phyloP scores from a whole-genome alignment of 2,329 filamentous ascomycete species.

The Lachnellula subtilissima region DNA sequence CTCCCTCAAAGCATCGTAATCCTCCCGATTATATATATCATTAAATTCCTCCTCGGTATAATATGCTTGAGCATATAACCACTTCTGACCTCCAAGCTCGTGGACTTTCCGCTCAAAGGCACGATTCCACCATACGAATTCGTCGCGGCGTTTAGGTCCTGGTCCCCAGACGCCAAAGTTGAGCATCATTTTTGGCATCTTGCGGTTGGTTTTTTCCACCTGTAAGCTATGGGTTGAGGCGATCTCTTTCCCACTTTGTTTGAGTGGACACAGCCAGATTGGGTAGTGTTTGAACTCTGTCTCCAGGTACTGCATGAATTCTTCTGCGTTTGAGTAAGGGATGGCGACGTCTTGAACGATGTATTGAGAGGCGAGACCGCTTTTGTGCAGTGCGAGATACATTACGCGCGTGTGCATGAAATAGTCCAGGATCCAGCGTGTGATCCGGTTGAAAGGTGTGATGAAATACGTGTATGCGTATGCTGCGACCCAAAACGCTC shows the following conservation, averaged over 20 bases:
- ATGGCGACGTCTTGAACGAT: constrained; percentile 60
- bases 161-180: constrained; percentile 77
- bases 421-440: constrained; percentile 52
- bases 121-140: constrained; percentile 66
- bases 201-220: constrained; percentile 13
- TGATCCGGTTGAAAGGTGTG: constrained; percentile 53
- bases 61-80: constrained; percentile 81
- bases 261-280: constrained; percentile 53
- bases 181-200: constrained; percentile 45
- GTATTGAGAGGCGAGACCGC: constrained; percentile 48
- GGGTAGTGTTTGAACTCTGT: constrained; percentile 29
- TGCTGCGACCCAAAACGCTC: constrained; percentile 57
- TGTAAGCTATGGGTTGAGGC: constrained; percentile 17
- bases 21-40: constrained; percentile 51
- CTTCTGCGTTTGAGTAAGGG: constrained; percentile 43
- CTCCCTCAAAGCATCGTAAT: constrained; percentile 56
- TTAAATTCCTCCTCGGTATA: constrained; percentile 69
- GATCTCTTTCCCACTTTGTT: constrained; percentile 26
- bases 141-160: constrained; percentile 48
- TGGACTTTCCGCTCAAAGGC: constrained; percentile 64
- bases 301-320: constrained; percentile 48
- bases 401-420: constrained; percentile 58
- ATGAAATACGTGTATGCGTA: constrained; percentile 55
- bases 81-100: constrained; percentile 72
- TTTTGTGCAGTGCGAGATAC: constrained; percentile 57